phyloP scores from a whole-genome alignment of 1,284 basidiomycete genomes.

The Inonotus obliquus region DNA sequence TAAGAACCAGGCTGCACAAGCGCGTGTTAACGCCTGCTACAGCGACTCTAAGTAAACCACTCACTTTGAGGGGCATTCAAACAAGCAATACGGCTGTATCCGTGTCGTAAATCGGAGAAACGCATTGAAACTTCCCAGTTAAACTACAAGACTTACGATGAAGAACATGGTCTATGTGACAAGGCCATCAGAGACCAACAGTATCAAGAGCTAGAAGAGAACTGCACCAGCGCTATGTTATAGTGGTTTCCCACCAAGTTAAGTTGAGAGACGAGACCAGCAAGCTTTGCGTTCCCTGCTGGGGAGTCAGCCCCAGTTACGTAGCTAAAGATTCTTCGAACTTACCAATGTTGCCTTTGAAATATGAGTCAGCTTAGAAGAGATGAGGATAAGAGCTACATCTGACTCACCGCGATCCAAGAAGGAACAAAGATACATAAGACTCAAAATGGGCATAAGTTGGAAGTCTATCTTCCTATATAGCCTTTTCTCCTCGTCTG shows the following conservation, averaged over 20 bases:
- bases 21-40: not conserved
- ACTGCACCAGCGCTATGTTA: conserved; percentile 57
- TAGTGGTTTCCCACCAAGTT: conserved; percentile 53
- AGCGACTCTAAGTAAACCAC: conserved; percentile 17
- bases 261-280: conserved; percentile 51
- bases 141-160: conserved; percentile 52
- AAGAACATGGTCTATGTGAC: conserved; percentile 61
- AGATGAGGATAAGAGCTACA: not conserved
- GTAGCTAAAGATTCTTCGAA: not conserved
- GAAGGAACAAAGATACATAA: conserved; percentile 64
- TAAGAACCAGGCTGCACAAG: conserved; percentile 39
- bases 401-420: conserved; percentile 26
- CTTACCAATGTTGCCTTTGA: conserved; percentile 53
- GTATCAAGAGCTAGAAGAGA: not conserved
- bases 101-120: not conserved
- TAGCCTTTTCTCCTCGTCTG: conserved; percentile 51
- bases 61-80: conserved; percentile 58
- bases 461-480: conserved; percentile 62
- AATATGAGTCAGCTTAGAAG: not conserved
- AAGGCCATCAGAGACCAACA: not conserved
- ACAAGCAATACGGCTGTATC: conserved; percentile 52
- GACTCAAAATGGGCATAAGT: conserved; percentile 58
- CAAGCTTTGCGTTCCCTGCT: conserved; percentile 60
- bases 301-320: not conserved
- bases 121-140: not conserved